Base-by-base conservation (phyloP, 23 red algal species). In the Gracilaria caudata region DNA sequence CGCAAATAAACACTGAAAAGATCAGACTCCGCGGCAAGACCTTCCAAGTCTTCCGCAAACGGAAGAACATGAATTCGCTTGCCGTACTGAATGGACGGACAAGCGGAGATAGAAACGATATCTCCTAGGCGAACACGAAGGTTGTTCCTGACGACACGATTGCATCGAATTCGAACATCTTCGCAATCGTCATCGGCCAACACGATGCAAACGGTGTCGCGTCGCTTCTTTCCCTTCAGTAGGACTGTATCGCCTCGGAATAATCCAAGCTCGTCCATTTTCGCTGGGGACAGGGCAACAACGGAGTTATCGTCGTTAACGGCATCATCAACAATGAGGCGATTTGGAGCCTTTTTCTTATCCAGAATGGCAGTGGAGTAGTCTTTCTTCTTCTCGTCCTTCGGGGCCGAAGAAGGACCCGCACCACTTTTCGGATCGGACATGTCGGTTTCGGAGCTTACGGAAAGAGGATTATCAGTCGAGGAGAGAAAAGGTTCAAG, bases 191-290 rank as follows among this genome's bases (percentile, higher is more conserved):
- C 97, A 70, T 99, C 97, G 0, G 94, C 94, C 71, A 99, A 78
- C 7, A 99, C 97, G 72, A 99, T 96, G 86, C 97, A 99, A 28
- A 99, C 97, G 26, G 97, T 99, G 72, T 95, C 94, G 38, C 84
- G 84, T 25, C 97, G 89, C 68, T 95, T 95, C 80, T 95, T 95
- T 7, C 97, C 97, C 60, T 95, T 95, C 21, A 99, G 51, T 53
- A 99, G 78, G 30, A 99, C 97, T 38, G 97, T 99, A 72, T 99
- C 97, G 64, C 97, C 97, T 32, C 97, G 97, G 77, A 99, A 99
- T 21, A 99, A 86, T 84, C 94, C 73, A 32, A 99, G 93, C 49
- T 99, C 97, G 58, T 99, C 97, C 97, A 99, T 99, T 65, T 99
- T 99, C 6, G 97, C 97, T 30, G 97, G 93, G 9, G 83, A 86